phyloP scores from a whole-genome alignment of 345 rosid species.

The Abelmoschus esculentus region DNA sequence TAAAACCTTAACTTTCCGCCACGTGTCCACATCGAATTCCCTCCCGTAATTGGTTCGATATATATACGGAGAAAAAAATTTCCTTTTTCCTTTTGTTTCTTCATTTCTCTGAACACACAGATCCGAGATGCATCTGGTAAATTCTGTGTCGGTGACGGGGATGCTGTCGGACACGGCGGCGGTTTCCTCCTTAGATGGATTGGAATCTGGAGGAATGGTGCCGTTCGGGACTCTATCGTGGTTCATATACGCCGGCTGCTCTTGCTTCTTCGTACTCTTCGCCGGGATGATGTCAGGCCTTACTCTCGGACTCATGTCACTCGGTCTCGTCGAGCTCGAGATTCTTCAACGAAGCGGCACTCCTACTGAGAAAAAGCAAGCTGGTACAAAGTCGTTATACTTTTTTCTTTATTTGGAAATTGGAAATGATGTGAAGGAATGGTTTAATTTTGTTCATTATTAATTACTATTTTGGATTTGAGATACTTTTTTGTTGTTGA shows the following conservation, averaged over 20 bases:
- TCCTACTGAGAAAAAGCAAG: constrained; percentile 76
- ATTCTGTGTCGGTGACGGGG: constrained; percentile 56
- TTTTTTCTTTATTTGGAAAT: not conserved
- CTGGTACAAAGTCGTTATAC: constrained; percentile 31
- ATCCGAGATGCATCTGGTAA: constrained; percentile 43
- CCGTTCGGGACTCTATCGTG: constrained; percentile 52
- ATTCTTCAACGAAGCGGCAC: constrained; percentile 94
- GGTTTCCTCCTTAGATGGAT: not conserved
- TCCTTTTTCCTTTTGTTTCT: not conserved
- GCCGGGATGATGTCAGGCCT: constrained; percentile 98
- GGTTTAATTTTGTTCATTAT: not conserved
- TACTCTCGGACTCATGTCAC: constrained; percentile 96
- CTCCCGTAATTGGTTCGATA: not conserved
- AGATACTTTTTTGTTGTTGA: too few relatives aligned
- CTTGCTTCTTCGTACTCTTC: constrained; percentile 74
- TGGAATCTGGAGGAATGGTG: constrained; percentile 28
- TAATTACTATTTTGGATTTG: not conserved
- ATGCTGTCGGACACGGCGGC: constrained; percentile 21
- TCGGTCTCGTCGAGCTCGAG: constrained; percentile 94
- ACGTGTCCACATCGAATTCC: not conserved
- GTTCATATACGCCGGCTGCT: constrained; percentile 59
- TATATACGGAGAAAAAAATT: not conserved
- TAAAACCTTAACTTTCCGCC: not conserved
- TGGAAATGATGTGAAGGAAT: not conserved
- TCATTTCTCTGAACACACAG: not conserved